These are phyloP conservation scores for Escovopsis sp. DNA, from an alignment of 2,329 filamentous ascomycete species.

Conservation along the genomic window DNA sequence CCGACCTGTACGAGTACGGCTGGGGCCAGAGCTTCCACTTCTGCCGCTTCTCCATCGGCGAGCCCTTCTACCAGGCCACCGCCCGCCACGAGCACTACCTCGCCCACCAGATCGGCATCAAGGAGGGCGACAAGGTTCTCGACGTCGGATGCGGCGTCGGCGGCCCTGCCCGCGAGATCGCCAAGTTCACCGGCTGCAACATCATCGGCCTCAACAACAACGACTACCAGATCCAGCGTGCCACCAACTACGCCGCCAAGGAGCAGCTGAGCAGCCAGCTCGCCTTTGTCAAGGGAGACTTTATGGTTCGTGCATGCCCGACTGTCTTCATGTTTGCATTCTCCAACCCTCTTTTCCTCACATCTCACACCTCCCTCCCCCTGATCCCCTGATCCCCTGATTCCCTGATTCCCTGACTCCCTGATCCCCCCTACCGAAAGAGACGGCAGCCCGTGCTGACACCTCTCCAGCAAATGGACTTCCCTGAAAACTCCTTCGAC, in stretches of 20 bases:
- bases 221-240: conserved; percentile 87
- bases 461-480: conserved; percentile 51
- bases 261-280: conserved; percentile 65
- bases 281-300: conserved; percentile 78
- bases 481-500: conserved; percentile 77
- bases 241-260: conserved; percentile 62
- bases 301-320: conserved; percentile 42
- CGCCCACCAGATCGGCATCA: conserved; percentile 67
- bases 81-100: conserved; percentile 93
- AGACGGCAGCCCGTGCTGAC: neutral
- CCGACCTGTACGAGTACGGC: conserved; percentile 85
- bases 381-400: no score
- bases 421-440: no score
- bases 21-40: conserved; percentile 93
- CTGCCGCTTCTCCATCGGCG: conserved; percentile 74
- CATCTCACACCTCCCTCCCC: neutral
- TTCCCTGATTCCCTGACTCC: no score
- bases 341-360: no score
- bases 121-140: conserved; percentile 70
- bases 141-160: conserved; percentile 92
- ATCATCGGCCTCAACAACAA: conserved; percentile 91
- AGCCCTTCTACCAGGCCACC: conserved; percentile 76
- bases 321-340: no score
- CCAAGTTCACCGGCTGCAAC: conserved; percentile 77
- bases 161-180: conserved; percentile 84